phyloP scores from a whole-genome alignment of 306 rosid genomes.

The Hippophae gyantsensis region DNA sequence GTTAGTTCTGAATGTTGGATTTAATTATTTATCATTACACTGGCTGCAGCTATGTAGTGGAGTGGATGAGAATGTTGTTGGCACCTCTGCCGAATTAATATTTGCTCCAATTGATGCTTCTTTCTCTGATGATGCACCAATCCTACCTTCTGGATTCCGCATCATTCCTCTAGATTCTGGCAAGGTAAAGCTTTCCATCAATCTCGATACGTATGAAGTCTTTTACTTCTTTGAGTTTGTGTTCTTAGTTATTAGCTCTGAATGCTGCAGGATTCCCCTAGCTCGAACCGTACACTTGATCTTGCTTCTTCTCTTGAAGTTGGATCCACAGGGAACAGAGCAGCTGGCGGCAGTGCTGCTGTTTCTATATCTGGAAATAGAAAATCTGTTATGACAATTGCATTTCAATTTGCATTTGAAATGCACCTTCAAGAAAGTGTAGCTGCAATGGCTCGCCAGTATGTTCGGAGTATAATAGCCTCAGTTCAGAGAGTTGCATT shows the following conservation, averaged over 20 bases:
- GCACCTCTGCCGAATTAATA: constrained; percentile 79
- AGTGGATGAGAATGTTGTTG: constrained; percentile 78
- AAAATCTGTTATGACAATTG: constrained; percentile 97
- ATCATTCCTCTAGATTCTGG: constrained; percentile 80
- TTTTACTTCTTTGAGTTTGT: not conserved
- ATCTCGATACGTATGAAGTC: not conserved
- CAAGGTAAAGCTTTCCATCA: constrained; percentile 32
- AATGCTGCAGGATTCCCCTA: constrained; percentile 55
- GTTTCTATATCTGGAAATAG: constrained; percentile 37
- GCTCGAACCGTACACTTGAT: constrained; percentile 92
- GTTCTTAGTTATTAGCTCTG: not conserved
- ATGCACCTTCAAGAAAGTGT: constrained; percentile 82
- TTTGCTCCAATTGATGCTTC: constrained; percentile 99
- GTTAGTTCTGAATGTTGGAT: not conserved
- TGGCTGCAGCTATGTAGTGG: constrained; percentile 73
- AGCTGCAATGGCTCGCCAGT: constrained; percentile 85
- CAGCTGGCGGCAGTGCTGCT: constrained; percentile 48
- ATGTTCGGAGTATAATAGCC: constrained; percentile 80
- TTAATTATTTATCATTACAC: constrained; percentile 6
- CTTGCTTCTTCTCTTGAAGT: constrained; percentile 95
- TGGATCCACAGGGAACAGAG: constrained; percentile 62
- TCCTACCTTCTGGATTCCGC: constrained; percentile 90
- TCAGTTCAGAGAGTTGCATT: constrained; percentile 95
- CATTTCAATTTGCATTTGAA: constrained; percentile 92
- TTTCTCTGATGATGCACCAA: constrained; percentile 93